These are phyloP conservation scores for Anthracocystis setariae DNA, from an alignment of 1,284 basidiomycete genomes.

Conservation along the genomic window DNA sequence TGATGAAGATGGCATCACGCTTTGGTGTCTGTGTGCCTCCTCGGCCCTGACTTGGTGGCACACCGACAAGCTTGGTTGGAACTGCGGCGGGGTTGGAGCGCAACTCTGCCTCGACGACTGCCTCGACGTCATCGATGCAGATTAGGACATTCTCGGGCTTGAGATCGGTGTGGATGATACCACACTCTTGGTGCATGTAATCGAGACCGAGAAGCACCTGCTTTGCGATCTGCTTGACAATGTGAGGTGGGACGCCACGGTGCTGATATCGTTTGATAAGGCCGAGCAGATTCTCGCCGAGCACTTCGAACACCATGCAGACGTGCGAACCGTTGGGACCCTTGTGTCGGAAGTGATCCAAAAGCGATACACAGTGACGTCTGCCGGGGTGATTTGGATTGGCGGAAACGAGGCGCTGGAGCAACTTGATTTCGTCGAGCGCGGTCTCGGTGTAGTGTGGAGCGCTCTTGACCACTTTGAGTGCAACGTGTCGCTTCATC, in stretches of 20 bases:
- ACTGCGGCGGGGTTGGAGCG: constrained; percentile 73
- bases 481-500: constrained; percentile 92
- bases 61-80: constrained; percentile 86
- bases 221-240: constrained; percentile 96
- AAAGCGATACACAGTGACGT: constrained; percentile 83
- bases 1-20: constrained; percentile 87
- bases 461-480: constrained; percentile 98
- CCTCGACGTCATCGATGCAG: constrained; percentile 95
- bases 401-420: constrained; percentile 91
- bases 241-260: constrained; percentile 90
- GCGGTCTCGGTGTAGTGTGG: constrained; percentile 97
- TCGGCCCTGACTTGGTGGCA: constrained; percentile 91
- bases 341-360: constrained; percentile 95
- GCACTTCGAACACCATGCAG: constrained; percentile 99
- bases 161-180: constrained; percentile 84
- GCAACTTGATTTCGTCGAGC: constrained; percentile 96
- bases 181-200: constrained; percentile 96
- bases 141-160: constrained; percentile 99
- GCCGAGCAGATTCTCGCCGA: constrained; percentile 96
- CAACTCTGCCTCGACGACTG: constrained; percentile 87
- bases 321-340: constrained; percentile 97
- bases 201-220: constrained; percentile 94
- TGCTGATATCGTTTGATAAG: constrained; percentile 96
- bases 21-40: constrained; percentile 97
- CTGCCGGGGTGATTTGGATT: constrained; percentile 71